phyloP scores from a whole-genome alignment of 139 green algal genomes.

The Penium margaritaceum region DNA sequence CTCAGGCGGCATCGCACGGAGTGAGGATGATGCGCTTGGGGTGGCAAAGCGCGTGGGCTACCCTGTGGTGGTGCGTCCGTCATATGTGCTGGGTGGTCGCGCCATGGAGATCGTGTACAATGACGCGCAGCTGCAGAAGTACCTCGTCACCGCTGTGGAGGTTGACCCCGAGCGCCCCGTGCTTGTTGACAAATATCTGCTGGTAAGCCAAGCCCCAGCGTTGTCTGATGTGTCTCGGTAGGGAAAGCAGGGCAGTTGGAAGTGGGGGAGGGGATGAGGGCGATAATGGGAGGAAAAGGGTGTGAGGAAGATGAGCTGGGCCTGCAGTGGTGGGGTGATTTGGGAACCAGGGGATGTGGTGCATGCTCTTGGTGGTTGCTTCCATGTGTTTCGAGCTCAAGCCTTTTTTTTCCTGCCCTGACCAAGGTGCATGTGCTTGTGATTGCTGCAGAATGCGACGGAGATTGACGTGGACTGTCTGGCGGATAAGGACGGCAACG shows the following conservation, averaged over 20 bases:
- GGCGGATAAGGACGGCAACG: slow-evolving; percentile 79
- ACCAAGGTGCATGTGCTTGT: too few relatives aligned
- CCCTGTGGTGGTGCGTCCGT: slow-evolving; percentile 94
- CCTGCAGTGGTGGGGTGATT: too few relatives aligned
- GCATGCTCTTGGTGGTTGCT: too few relatives aligned
- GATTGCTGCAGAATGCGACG: slow-evolving; percentile 68
- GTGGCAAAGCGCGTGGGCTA: slow-evolving; percentile 79
- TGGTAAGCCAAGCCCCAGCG: too few relatives aligned
- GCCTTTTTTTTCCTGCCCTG: too few relatives aligned
- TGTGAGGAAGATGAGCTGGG: too few relatives aligned
- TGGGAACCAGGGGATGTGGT: too few relatives aligned
- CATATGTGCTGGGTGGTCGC: slow-evolving; percentile 91
- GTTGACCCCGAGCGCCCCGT: slow-evolving; percentile 87
- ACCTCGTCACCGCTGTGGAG: slow-evolving; percentile 47
- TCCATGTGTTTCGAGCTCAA: too few relatives aligned
- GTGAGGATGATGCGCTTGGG: slow-evolving; percentile 68
- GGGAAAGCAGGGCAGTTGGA: too few relatives aligned
- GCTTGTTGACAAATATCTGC: slow-evolving; percentile 93
- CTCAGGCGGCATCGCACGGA: slow-evolving; percentile 50
- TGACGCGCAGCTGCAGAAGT: slow-evolving; percentile 68
- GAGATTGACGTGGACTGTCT: slow-evolving; percentile 96
- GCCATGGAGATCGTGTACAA: slow-evolving; percentile 97
- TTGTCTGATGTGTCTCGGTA: too few relatives aligned
- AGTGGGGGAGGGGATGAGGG: too few relatives aligned
- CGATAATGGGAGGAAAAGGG: too few relatives aligned